Evolutionary conservation across 768 basidiomycete species (phyloP), one percentile per base, ranked within the genome.

Genomic region (Wakefieldia striispora): DNA sequence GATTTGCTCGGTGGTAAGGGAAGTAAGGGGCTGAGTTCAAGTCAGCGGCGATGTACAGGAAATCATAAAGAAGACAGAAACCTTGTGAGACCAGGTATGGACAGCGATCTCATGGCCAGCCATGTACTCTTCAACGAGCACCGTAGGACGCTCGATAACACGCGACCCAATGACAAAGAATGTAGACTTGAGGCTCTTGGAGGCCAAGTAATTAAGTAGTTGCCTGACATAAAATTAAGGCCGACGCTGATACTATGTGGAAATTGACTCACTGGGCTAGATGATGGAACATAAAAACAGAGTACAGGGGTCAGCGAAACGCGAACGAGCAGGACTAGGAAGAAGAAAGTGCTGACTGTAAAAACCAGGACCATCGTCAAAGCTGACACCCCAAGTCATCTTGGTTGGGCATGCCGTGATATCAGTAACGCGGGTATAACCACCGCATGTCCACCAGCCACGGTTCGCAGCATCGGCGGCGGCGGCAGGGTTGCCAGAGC

Each of bases 401-500:
- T 83, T 82, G 55, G 76, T 74, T 3, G 86, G 85, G 64, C 89
- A 92, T 11, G 77, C 64, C 35, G 78, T 75, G 55, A 92, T 83
- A 65, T 92, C 79, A 14, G 73, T 74, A 11, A 36, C 49, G 8
- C 85, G 75, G 13, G 83, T 83, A 58, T 74, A 75, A 11, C 85
- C 85, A 60, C 90, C 88, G 59, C 91, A 95, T 24, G 92, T 89
- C 91, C 91, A 95, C 91, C 91, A 95, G 38, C 91, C 91, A 56
- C 81, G 81, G 39, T 66, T 66, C n/a, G 77, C 70, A 29, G 84
- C 80, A 38, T 84, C 66, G 0, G 78, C 71, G 5, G 79, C 81
- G 4, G 81, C 79, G 7, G 59, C 64, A 20, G 84, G 75, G 57
- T 89, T 80, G 42, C 75, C 74, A 12, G 57, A 70, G 64, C 91